Conservation (phyloP, 73 alveolate genomes). For the Paramecium octaurelia region DNA sequence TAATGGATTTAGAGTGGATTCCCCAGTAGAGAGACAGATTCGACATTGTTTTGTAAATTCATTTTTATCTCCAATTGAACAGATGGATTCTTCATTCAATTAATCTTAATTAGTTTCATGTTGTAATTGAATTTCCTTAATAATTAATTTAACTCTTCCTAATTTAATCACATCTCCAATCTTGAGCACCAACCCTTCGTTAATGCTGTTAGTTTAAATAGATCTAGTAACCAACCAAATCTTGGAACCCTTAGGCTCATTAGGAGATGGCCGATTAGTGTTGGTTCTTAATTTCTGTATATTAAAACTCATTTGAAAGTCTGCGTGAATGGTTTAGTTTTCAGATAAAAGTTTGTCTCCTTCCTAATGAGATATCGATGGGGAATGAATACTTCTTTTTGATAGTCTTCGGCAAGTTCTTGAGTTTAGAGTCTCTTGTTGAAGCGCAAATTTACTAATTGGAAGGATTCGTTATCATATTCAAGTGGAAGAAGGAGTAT, state of each 20-base stretch:
- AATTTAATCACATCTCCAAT: slow-evolving; percentile 67
- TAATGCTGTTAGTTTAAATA: slow-evolving; percentile 35
- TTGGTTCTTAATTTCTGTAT: neutral
- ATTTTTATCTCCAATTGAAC: neutral
- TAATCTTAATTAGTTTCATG: neutral
- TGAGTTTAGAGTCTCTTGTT: neutral
- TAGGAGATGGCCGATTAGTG: neutral
- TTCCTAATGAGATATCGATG: neutral
- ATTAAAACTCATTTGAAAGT: neutral
- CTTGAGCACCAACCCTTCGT: slow-evolving; percentile 61
- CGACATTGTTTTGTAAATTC: slow-evolving; percentile 41
- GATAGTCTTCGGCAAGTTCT: neutral
- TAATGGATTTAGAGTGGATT: slow-evolving; percentile 32
- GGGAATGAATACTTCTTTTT: neutral
- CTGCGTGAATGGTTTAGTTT: slow-evolving; percentile 9
- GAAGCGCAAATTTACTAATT: neutral
- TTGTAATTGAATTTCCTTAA: slow-evolving; percentile 61
- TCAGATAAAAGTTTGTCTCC: slow-evolving; percentile 21
- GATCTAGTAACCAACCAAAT: slow-evolving; percentile 46
- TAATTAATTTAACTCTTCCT: slow-evolving; percentile 70
- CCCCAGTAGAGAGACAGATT: slow-evolving; percentile 48
- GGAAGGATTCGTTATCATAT: neutral
- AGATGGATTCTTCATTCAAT: neutral
- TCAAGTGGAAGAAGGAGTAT: slow-evolving; percentile 16
- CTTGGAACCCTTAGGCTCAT: slow-evolving; percentile 1